Evolutionary conservation across 148 eudicot species (phyloP).

Genomic region (Limonium bicolor): DNA sequence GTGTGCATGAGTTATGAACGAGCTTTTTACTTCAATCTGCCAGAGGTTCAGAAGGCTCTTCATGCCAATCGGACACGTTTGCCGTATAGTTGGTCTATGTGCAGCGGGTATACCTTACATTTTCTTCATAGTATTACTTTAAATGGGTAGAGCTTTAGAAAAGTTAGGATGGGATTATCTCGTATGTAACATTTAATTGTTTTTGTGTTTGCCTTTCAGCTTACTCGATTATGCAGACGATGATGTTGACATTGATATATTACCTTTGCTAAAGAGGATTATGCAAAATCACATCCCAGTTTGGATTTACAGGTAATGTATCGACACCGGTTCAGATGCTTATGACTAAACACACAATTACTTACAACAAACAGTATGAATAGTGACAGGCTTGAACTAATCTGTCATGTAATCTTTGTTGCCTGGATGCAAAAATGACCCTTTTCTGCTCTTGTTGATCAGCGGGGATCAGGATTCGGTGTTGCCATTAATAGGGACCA

Average conservation of each 20-base stretch:
- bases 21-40: conserved; percentile 76
- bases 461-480: conserved; percentile 99
- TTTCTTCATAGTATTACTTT: no score
- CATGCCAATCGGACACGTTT: conserved; percentile 87
- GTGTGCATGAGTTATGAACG: conserved; percentile 82
- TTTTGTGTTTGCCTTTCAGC: conserved; percentile 26
- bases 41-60: conserved; percentile 88
- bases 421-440: not conserved
- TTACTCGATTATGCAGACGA: conserved; percentile 36
- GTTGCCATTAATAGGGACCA: conserved; percentile 79
- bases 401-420: no score
- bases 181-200: no score
- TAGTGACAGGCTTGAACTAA: no score
- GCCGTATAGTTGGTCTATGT: conserved; percentile 83
- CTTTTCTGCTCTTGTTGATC: no score
- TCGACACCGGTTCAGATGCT: no score
- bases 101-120: conserved; percentile 80
- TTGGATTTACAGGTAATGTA: conserved; percentile 76
- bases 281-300: conserved; percentile 44
- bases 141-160: no score
- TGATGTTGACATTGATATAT: conserved; percentile 73
- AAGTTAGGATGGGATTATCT: no score
- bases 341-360: no score
- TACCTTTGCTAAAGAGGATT: conserved; percentile 65
- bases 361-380: no score